These are phyloP conservation scores for Phanerochaete sordida DNA, from an alignment of 768 basidiomycete species.

Conservation along the genomic window DNA sequence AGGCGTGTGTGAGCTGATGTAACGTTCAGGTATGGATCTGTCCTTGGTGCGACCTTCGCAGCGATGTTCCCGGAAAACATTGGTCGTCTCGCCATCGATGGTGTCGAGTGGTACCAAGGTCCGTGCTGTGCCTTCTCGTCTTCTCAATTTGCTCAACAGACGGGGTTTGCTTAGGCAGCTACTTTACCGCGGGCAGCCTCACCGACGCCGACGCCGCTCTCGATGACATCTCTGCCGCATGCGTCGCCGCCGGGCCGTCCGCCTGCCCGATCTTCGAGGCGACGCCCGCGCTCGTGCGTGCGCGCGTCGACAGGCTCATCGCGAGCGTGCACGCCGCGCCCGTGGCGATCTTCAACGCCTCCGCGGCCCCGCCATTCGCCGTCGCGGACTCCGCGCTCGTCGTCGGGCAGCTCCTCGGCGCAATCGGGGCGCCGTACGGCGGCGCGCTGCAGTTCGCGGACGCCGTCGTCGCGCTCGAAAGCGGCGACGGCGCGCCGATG, in stretches of 20 bases:
- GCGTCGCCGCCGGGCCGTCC: conserved; percentile 18
- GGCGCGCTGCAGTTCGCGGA: neutral
- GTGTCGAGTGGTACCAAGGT: conserved; percentile 21
- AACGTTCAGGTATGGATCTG: conserved; percentile 1
- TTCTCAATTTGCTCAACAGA: neutral
- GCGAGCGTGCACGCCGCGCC: neutral
- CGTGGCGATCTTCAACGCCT: neutral
- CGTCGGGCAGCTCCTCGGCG: neutral
- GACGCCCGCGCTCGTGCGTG: conserved; percentile 14
- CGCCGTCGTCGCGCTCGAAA: neutral
- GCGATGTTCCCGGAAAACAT: conserved; percentile 18
- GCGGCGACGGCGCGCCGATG: neutral
- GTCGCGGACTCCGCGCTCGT: neutral
- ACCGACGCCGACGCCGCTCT: conserved; percentile 18
- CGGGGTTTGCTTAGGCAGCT: neutral
- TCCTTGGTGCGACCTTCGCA: conserved; percentile 3
- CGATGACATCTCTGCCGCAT: conserved; percentile 16
- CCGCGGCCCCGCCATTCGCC: neutral
- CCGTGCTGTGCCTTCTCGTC: neutral
- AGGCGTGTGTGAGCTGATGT: too few species aligned
- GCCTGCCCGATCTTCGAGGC: conserved; percentile 23
- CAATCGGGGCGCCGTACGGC: neutral
- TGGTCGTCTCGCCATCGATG: conserved; percentile 27
- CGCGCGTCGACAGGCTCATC: conserved; percentile 10
- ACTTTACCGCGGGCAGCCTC: neutral